Conservation (phyloP, 2,329 filamentous ascomycete species). For the Sclerotinia borealis region DNA sequence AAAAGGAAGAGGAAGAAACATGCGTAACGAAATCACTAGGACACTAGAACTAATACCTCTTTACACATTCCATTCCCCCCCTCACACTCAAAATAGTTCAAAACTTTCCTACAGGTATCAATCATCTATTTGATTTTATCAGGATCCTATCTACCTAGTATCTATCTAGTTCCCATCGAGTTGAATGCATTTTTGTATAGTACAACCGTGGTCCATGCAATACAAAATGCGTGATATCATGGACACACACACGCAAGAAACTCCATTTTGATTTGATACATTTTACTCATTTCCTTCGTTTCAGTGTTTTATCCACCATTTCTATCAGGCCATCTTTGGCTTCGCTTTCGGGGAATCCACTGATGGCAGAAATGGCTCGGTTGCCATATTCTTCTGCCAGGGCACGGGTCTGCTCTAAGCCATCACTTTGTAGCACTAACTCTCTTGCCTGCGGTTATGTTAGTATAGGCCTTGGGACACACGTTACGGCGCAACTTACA, state of each 20-base stretch:
- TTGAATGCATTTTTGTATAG: slow-evolving; percentile 9
- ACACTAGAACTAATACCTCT: not conserved
- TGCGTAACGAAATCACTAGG: not conserved
- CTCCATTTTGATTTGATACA: not conserved
- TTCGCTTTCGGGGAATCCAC: slow-evolving; percentile 83
- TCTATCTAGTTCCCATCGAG: slow-evolving; percentile 1
- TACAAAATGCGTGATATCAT: not conserved
- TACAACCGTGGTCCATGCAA: slow-evolving; percentile 4
- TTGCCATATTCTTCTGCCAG: slow-evolving; percentile 87
- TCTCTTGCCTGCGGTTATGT: slow-evolving; percentile 64
- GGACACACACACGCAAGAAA: slow-evolving; percentile 20
- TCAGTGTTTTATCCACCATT: slow-evolving; percentile 89
- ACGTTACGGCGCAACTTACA: slow-evolving; percentile 49
- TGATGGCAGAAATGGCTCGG: slow-evolving; percentile 79
- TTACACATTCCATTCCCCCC: not conserved
- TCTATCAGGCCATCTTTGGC: slow-evolving; percentile 87
- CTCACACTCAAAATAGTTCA: not conserved
- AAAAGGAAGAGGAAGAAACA: too few relatives aligned
- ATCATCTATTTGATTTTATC: not conserved
- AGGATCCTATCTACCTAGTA: not conserved
- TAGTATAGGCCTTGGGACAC: slow-evolving; percentile 8
- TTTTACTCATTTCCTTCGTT: slow-evolving; percentile 66
- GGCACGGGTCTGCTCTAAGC: slow-evolving; percentile 84
- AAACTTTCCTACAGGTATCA: not conserved
- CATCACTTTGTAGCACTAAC: slow-evolving; percentile 75